Percentiles rank a stretch among this genome's conserved stretches.
phyloP scores from a whole-genome alignment of 345 rosid genomes.

The Gossypium australe region DNA sequence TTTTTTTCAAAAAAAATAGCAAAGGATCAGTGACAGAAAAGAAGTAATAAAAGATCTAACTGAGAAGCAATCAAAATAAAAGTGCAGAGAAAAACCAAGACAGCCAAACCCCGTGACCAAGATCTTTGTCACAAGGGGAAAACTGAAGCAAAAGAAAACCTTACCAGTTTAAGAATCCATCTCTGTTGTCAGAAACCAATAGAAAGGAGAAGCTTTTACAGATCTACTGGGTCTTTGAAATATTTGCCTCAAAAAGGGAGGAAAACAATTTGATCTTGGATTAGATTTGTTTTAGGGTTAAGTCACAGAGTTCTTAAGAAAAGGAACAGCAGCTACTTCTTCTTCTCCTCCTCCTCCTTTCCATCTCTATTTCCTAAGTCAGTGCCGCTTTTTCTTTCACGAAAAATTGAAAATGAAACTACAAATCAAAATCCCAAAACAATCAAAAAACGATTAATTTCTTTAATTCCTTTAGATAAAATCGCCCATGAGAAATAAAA shows the following conservation, averaged over 20 bases:
- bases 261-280: not conserved
- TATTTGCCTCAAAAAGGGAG: not conserved
- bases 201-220: slow-evolving; percentile 8
- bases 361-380: slow-evolving; percentile 41
- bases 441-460: not conserved
- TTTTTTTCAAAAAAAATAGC: slow-evolving; percentile 2
- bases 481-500: slow-evolving; percentile 33
- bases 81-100: slow-evolving; percentile 11
- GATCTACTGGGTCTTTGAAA: slow-evolving; percentile 39
- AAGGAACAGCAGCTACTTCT: slow-evolving; percentile 24
- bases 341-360: not conserved
- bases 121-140: slow-evolving; percentile 29
- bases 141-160: not conserved
- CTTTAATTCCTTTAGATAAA: slow-evolving; percentile 20
- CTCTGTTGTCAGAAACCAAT: not conserved
- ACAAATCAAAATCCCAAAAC: slow-evolving; percentile 3
- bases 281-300: not conserved
- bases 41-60: slow-evolving; percentile 11
- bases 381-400: slow-evolving; percentile 28
- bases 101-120: slow-evolving; percentile 12
- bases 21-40: not conserved
- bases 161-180: slow-evolving; percentile 15
- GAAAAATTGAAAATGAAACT: slow-evolving; percentile 15
- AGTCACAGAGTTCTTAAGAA: slow-evolving; percentile 21
- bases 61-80: slow-evolving; percentile 17